Evolutionary conservation across 2,329 filamentous ascomycete genomes (phyloP), one percentile per base, ranked within the genome.

Genomic region (Zasmidium citrigriseum): DNA sequence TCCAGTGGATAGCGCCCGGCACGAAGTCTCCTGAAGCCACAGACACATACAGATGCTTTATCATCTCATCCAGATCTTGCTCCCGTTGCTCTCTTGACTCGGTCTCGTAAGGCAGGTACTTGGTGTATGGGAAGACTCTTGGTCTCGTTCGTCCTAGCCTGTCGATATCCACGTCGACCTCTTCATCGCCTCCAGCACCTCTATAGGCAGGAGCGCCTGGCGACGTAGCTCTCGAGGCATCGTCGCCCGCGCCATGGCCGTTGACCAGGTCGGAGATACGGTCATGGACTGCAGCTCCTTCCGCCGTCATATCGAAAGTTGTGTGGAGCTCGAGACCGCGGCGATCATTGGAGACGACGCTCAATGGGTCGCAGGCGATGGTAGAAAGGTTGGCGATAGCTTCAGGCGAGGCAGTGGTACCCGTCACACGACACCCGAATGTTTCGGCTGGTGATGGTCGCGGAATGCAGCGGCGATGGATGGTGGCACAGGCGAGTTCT

Each of bases 1-100:
- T 97, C 95, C 95, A 99, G 76, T 99, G 93, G 61, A 96, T 82
- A 24, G 93, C 95, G 29, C 95, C 95, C 0, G 93, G 91, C 22
- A 89, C 88, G 76, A 98, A 98, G 76, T 99, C 95, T 65, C 96
- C 92, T 2, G 95, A 89, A 72, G 92, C 89, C 63, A 99, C 83
- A 57, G 93, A 86, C 67, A 97, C 90, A 74, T 96, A 98, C 25
- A 99, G 87, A 71, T 96, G 90, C 74, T 93, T 95, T 67, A 98
- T 82, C 68, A 97, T 98, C 72, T 92, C 91, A 47, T 89, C 83
- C 48, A 99, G 80, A 62, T 93, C 91, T 52, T 82, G 83, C 72
- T 96, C 88, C 63, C 93, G 86, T 76, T 92, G 85, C 29, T 82
- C 74, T 63, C 93, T 89, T 71, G 89, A 86, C 76, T 99, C 96